Base-by-base conservation (phyloP, 805 yeast genomes). In the Danielozyma ontarioensis region DNA sequence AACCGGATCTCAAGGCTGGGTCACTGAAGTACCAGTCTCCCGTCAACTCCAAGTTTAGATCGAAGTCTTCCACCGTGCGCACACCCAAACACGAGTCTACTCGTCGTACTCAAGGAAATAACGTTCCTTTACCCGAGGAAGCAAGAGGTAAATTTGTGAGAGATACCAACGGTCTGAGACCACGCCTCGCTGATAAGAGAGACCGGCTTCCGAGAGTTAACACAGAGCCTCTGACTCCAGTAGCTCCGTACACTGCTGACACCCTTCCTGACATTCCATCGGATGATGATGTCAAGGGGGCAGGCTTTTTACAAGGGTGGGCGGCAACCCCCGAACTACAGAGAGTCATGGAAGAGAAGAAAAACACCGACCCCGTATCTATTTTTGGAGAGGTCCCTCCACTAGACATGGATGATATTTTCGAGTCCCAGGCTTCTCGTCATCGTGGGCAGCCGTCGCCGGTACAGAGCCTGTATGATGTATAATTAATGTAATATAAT, bases 311-410 rank as follows among this genome's bases (percentile, higher is more conserved):
- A n/a, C 49, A 52, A 34, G 45, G 53, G 17, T 66, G 72, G 72
- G 71, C 70, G 0, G 55, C 50, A 28, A 53, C 69, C 0, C 65
- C 69, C 1, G 62, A 62, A 33, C 41, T 66, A 8, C 50, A 55
- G 11, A 41, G 42, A 29, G 40, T 51, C 10, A 44, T 62, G 21
- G 39, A 46, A 31, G 52, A 53, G 29, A 57, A 55, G 34, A 49
- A 46, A 26, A 36, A 40, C 11, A 19, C 22, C 22, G 80, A 86
- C 48, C 89, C 93, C 0, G 76, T 69, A 40, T 52, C 67, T 13
- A 72, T 86, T 1, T 85, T 87, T 59, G 95, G 95, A 0, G 80
- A 83, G 5, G 72, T 83, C 21, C 82, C 83, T 0, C 78, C 78
- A 2, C 59, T 83, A 37, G 73, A 78, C 33, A 76, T 81, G 61